A percentile compares a stretch with the other conserved stretches of the same genome.
phyloP scores from a whole-genome alignment of 2,329 filamentous ascomycete species.

The Myriosclerotinia curreyana region DNA sequence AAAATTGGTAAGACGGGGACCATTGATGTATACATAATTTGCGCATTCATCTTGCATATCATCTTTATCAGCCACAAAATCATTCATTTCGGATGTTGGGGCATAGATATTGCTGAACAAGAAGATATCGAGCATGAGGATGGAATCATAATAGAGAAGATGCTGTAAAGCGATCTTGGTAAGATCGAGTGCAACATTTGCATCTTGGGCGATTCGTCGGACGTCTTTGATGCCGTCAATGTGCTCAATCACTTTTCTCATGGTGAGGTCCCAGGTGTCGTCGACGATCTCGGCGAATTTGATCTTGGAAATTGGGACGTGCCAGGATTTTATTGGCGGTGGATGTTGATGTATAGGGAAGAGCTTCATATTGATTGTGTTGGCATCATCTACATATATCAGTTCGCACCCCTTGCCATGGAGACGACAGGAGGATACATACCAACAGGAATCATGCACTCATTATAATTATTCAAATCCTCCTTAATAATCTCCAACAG shows the following conservation, averaged over 20 bases:
- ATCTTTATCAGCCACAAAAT: slow-evolving; percentile 72
- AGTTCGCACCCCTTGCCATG: slow-evolving; percentile 3
- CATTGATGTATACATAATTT: slow-evolving; percentile 61
- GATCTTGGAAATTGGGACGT: slow-evolving; percentile 78
- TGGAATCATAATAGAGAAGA: slow-evolving; percentile 87
- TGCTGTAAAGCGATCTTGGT: slow-evolving; percentile 85
- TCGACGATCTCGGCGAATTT: slow-evolving; percentile 62
- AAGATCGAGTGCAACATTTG: slow-evolving; percentile 82
- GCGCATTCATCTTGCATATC: slow-evolving; percentile 83
- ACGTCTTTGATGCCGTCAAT: slow-evolving; percentile 92
- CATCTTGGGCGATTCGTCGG: slow-evolving; percentile 77
- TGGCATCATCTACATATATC: slow-evolving; percentile 69
- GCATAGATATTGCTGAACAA: slow-evolving; percentile 92
- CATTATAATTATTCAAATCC: slow-evolving; percentile 93
- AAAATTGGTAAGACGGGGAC: slow-evolving; percentile 50
- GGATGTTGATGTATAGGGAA: slow-evolving; percentile 80
- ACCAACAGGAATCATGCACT: slow-evolving; percentile 98
- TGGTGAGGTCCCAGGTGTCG: slow-evolving; percentile 71
- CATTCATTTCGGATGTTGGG: slow-evolving; percentile 70
- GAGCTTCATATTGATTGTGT: slow-evolving; percentile 94
- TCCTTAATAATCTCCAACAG: slow-evolving; percentile 77
- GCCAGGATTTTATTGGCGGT: slow-evolving; percentile 76
- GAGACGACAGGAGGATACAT: slow-evolving; percentile 39
- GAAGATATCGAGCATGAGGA: slow-evolving; percentile 90
- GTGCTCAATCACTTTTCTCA: slow-evolving; percentile 75